phyloP scores from a whole-genome alignment of 257 asterid genomes.

The Lycium barbarum region DNA sequence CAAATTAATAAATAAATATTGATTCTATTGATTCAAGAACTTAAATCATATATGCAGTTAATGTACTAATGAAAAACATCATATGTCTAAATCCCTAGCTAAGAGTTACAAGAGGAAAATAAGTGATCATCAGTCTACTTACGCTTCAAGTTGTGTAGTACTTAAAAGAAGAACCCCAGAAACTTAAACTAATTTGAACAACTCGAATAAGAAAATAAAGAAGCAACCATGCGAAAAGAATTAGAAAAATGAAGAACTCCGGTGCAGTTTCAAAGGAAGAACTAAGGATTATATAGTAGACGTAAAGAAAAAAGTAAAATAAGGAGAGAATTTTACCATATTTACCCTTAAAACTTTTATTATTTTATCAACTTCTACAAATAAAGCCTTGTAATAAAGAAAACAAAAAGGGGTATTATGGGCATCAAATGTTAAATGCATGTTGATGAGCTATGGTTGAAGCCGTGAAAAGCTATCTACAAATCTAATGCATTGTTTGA shows the following conservation, averaged over 20 bases:
- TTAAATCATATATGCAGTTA: neutral
- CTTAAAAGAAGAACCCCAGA: neutral
- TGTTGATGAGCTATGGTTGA: neutral
- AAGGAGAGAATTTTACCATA: neutral
- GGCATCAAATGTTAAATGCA: neutral
- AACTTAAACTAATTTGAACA: no score
- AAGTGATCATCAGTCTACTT: neutral
- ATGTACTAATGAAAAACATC: neutral
- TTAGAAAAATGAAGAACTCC: neutral
- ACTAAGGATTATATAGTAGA: neutral
- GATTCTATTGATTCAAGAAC: neutral
- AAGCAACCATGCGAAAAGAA: neutral
- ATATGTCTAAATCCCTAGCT: neutral
- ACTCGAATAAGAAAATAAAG: neutral
- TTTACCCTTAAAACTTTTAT: neutral
- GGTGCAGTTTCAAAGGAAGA: neutral
- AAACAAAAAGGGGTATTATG: neutral
- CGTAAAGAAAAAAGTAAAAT: neutral
- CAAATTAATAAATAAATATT: neutral
- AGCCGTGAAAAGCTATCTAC: neutral
- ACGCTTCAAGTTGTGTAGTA: neutral
- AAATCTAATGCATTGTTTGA: neutral
- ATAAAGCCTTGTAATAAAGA: neutral
- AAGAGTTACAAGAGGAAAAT: neutral
- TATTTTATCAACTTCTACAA: neutral